A percentile compares a stretch with the other conserved stretches of the same genome.
Evolutionary conservation across 352 stramenopile genomes (phyloP).

Genomic region (Pythium rhizo-oryzae): DNA sequence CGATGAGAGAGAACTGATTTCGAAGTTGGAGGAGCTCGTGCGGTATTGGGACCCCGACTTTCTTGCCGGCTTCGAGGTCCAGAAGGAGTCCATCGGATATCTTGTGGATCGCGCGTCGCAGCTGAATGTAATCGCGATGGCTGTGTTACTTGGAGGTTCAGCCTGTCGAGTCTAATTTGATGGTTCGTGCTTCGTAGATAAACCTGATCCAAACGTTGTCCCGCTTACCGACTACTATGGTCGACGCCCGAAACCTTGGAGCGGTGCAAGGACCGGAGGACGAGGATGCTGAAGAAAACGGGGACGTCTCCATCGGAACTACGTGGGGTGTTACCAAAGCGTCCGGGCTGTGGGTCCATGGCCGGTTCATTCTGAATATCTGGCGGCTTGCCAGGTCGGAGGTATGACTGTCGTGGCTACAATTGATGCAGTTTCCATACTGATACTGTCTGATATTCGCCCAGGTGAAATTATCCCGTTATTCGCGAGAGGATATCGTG

Average conservation of each 20-base stretch:
- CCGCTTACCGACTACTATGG: slow-evolving; percentile 27
- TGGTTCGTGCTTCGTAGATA: slow-evolving; percentile 12
- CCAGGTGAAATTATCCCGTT: slow-evolving; percentile 64
- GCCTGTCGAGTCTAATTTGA: not conserved
- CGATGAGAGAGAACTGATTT: slow-evolving; percentile 32
- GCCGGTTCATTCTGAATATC: slow-evolving; percentile 91
- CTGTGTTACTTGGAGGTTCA: not conserved
- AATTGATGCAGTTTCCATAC: not conserved
- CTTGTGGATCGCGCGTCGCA: slow-evolving; percentile 28
- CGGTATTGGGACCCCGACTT: slow-evolving; percentile 33
- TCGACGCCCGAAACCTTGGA: slow-evolving; percentile 34
- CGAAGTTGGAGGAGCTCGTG: slow-evolving; percentile 23
- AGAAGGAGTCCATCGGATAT: slow-evolving; percentile 28
- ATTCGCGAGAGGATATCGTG: slow-evolving; percentile 60
- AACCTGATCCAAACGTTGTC: slow-evolving; percentile 42
- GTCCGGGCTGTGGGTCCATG: slow-evolving; percentile 89
- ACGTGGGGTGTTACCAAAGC: slow-evolving; percentile 81
- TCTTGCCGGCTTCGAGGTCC: slow-evolving; percentile 28
- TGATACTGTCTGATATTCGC: slow-evolving; percentile 5
- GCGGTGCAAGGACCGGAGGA: slow-evolving; percentile 26
- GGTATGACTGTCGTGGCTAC: slow-evolving; percentile 33
- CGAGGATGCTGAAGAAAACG: slow-evolving; percentile 34
- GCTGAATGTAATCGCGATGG: slow-evolving; percentile 22
- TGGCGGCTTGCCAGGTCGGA: slow-evolving; percentile 89
- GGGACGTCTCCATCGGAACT: slow-evolving; percentile 59